A percentile compares a stretch with the other conserved stretches of the same genome.
These are phyloP conservation scores for Cubamyces sp. DNA, from an alignment of 768 basidiomycete genomes.

Conservation along the genomic window DNA sequence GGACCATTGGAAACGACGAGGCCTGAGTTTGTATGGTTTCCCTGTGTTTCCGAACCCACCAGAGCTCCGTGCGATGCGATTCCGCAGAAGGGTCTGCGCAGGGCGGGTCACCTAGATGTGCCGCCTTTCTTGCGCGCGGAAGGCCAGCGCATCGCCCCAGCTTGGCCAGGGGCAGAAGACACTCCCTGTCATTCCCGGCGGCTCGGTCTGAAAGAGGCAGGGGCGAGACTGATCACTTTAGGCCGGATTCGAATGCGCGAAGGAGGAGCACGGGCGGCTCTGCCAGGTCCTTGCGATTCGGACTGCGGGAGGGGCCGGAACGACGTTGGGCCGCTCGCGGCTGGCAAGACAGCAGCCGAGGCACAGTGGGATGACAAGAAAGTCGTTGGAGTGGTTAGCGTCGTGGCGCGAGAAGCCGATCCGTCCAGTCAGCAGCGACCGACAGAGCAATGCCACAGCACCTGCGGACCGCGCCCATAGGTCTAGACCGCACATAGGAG, in stretches of 20 bases:
- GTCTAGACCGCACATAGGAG: neutral
- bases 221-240: neutral
- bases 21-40: conserved; percentile 10
- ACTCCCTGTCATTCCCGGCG: conserved; percentile 8
- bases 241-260: neutral
- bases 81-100: conserved; percentile 4
- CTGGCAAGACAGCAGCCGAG: neutral
- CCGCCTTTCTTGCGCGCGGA: conserved; percentile 1
- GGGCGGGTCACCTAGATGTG: conserved; percentile 6
- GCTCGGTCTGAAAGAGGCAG: conserved; percentile 9
- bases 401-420: neutral
- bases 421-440: neutral
- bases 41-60: neutral
- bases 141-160: conserved; percentile 7
- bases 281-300: conserved; percentile 5
- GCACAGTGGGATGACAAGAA: neutral
- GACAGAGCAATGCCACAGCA: neutral
- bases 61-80: neutral
- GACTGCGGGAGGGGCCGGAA: neutral
- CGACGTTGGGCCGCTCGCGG: neutral
- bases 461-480: too few relatives aligned
- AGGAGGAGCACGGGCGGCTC: neutral
- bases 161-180: conserved; percentile 1
- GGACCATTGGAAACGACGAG: neutral
- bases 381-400: neutral